Percentiles rank a stretch among this genome's conserved stretches.
Evolutionary conservation across 345 rosid species (phyloP).

Genomic region (Barbarea vulgaris): DNA sequence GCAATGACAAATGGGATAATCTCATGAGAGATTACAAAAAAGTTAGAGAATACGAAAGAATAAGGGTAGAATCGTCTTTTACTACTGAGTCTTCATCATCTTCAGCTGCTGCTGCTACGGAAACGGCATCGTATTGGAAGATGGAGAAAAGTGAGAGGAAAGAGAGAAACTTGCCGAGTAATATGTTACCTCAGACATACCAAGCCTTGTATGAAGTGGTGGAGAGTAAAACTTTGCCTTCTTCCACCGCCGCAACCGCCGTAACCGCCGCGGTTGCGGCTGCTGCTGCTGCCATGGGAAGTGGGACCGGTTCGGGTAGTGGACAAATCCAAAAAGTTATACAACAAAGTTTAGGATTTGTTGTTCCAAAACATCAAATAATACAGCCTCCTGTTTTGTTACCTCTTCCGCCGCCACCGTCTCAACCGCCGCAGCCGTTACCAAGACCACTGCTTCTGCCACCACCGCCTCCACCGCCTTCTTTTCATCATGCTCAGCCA

Average conservation of each 20-base stretch:
- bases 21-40: constrained; percentile 96
- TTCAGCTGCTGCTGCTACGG: constrained; percentile 17
- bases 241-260: constrained; percentile 31
- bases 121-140: constrained; percentile 61
- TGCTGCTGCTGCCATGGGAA: constrained; percentile 23
- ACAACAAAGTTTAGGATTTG: constrained; percentile 43
- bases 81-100: constrained; percentile 32
- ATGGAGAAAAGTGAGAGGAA: constrained; percentile 83
- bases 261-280: constrained; percentile 21
- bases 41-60: constrained; percentile 66
- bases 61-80: constrained; percentile 40
- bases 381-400: constrained; percentile 43
- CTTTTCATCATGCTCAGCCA: constrained; percentile 38
- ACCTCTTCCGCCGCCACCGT: constrained; percentile 38
- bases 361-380: constrained; percentile 42
- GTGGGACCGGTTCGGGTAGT: constrained; percentile 39
- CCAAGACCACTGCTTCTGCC: constrained; percentile 34
- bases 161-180: constrained; percentile 76
- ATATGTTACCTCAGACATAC: constrained; percentile 68
- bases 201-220: constrained; percentile 71
- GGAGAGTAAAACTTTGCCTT: constrained; percentile 51
- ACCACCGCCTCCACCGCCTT: constrained; percentile 45
- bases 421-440: constrained; percentile 26
- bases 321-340: constrained; percentile 25
- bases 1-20: constrained; percentile 98